These are phyloP conservation scores for Mucor circinelloides DNA, from an alignment of 371 early-diverging fungal species.

Conservation along the genomic window DNA sequence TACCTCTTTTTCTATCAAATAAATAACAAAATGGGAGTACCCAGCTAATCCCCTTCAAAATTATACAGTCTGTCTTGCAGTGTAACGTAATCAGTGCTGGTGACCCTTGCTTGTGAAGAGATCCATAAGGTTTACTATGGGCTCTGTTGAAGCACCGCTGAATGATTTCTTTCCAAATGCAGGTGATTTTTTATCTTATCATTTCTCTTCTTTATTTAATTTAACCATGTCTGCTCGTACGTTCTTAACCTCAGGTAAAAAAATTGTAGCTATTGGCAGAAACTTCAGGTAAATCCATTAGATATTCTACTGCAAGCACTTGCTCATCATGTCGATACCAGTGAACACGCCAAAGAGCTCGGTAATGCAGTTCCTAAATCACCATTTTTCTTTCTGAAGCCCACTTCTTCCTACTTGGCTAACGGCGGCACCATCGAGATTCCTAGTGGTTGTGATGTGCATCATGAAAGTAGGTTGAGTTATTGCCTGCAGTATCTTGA, in stretches of 20 bases:
- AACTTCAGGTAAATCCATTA: conserved; percentile 62
- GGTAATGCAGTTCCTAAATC: conserved; percentile 86
- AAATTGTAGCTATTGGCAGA: conserved; percentile 92
- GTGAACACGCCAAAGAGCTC: conserved; percentile 92
- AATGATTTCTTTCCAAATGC: background rate
- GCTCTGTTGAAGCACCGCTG: background rate
- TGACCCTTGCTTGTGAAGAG: background rate
- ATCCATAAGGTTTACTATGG: background rate
- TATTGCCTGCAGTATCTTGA: background rate
- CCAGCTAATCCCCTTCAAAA: background rate
- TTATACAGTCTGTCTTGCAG: background rate
- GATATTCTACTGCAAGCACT: background rate
- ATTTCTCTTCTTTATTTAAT: background rate
- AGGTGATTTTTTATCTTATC: background rate
- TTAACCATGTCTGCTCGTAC: conserved; percentile 46
- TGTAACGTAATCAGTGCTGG: background rate
- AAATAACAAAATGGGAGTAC: background rate
- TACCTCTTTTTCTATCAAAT: background rate
- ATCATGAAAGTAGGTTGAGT: conserved; percentile 75
- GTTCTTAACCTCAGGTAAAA: conserved; percentile 72
- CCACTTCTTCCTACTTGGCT: conserved; percentile 82
- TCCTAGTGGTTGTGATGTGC: conserved; percentile 79
- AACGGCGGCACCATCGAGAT: conserved; percentile 78
- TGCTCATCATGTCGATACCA: conserved; percentile 7
- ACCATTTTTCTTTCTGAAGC: conserved; percentile 95